These are phyloP conservation scores for Leccinum solheimii DNA, from an alignment of 1,284 basidiomycete species.

Conservation along the genomic window DNA sequence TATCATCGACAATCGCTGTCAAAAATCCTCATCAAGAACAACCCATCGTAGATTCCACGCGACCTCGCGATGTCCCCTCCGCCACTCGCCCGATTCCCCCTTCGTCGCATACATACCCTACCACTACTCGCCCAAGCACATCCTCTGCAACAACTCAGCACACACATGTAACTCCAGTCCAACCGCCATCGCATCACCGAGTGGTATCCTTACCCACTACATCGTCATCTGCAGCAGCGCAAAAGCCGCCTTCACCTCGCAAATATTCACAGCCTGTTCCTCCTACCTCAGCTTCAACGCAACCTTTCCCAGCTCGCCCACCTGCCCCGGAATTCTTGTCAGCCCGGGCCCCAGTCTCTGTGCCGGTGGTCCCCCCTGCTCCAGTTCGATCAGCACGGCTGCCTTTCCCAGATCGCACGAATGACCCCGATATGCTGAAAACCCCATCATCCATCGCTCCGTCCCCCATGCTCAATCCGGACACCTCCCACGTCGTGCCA, in stretches of 20 bases:
- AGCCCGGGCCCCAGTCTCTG: constrained; percentile 20
- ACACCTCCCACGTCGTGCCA: constrained; percentile 4
- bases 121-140: constrained; percentile 20
- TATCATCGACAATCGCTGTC: constrained; percentile 15
- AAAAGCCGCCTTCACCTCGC: constrained; percentile 32
- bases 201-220: constrained; percentile 31
- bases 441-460: constrained; percentile 57
- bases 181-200: constrained; percentile 28
- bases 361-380: constrained; percentile 24
- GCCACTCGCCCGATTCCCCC: constrained; percentile 21
- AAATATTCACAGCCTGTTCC: constrained; percentile 34
- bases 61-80: constrained; percentile 26
- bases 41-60: constrained; percentile 20
- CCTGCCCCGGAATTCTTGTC: constrained; percentile 17
- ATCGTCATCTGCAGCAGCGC: constrained; percentile 17
- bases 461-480: constrained; percentile 37
- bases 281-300: constrained; percentile 26
- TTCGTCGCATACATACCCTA: constrained; percentile 28
- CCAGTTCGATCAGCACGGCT: constrained; percentile 20
- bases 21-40: constrained; percentile 28
- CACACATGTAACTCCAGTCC: constrained; percentile 22
- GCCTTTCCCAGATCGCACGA: constrained; percentile 23
- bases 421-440: constrained; percentile 47
- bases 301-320: constrained; percentile 34
- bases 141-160: constrained; percentile 24